A percentile compares a stretch with the other conserved stretches of the same genome.
phyloP scores from a whole-genome alignment of 305 asterid genomes.

The Rubia peregrina region DNA sequence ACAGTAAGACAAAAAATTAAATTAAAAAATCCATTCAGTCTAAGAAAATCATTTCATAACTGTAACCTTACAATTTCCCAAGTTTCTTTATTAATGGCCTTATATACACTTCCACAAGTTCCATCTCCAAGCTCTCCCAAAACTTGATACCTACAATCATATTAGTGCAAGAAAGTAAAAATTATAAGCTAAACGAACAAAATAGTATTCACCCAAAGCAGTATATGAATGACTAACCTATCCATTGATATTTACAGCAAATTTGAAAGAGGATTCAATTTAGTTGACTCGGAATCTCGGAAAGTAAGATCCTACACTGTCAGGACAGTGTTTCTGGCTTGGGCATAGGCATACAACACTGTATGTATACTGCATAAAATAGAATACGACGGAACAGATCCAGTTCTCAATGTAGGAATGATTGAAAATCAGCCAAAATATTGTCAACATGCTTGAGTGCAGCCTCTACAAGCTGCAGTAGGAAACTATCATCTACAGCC shows the following conservation, averaged over 20 bases:
- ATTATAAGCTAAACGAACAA: slow-evolving; percentile 18
- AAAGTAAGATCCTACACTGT: slow-evolving; percentile 55
- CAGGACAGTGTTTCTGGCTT: slow-evolving; percentile 53
- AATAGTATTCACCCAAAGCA: slow-evolving; percentile 3
- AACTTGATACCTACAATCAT: slow-evolving; percentile 59
- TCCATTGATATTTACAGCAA: slow-evolving; percentile 57
- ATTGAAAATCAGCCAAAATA: slow-evolving; percentile 51
- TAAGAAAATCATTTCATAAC: background rate
- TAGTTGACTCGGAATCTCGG: slow-evolving; percentile 60
- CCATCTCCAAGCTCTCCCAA: slow-evolving; percentile 93
- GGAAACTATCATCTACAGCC: slow-evolving; percentile 58
- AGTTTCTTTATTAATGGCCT: slow-evolving; percentile 68
- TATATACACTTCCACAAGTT: slow-evolving; percentile 83
- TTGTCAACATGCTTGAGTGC: slow-evolving; percentile 89
- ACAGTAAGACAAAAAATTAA: background rate
- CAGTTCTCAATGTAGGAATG: slow-evolving; percentile 62
- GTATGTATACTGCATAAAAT: slow-evolving; percentile 45
- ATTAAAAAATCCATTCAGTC: background rate
- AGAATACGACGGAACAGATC: slow-evolving; percentile 45
- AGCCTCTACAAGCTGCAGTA: slow-evolving; percentile 95
- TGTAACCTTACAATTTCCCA: slow-evolving; percentile 63
- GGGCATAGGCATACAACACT: slow-evolving; percentile 36
- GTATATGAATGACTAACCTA: slow-evolving; percentile 38
- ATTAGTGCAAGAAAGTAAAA: slow-evolving; percentile 20
- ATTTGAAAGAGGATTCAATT: slow-evolving; percentile 22